These are phyloP conservation scores for Escallonia rubra DNA, from an alignment of 129 eudicot species.

Conservation along the genomic window DNA sequence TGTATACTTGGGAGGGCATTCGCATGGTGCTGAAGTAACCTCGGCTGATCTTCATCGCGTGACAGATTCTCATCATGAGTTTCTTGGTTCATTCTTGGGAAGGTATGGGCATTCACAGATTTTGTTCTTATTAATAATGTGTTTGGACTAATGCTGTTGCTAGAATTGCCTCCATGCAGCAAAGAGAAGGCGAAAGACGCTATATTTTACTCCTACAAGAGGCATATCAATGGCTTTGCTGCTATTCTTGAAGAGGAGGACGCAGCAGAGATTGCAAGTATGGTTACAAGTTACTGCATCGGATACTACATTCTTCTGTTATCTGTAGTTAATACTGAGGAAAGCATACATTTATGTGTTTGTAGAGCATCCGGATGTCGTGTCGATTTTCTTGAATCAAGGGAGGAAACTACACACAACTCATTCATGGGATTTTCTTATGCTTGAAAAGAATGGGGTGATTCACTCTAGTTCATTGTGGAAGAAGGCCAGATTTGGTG, in stretches of 20 bases:
- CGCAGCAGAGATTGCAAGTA: conserved; percentile 56
- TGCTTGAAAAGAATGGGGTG: conserved; percentile 45
- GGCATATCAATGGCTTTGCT: conserved; percentile 67
- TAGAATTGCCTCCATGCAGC: background rate
- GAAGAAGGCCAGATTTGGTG: conserved; percentile 68
- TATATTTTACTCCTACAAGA: conserved; percentile 54
- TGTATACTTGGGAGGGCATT: conserved; percentile 86
- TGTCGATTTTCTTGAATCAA: conserved; percentile 45
- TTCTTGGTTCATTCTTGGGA: conserved; percentile 83
- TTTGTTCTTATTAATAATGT: too few relatives aligned
- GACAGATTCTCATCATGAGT: conserved; percentile 57
- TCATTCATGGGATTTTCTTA: conserved; percentile 68
- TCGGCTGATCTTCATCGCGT: conserved; percentile 49
- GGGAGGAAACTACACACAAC: conserved; percentile 66
- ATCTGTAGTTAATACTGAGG: background rate
- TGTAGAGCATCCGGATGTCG: conserved; percentile 67
- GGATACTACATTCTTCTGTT: background rate
- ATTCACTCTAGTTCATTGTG: conserved; percentile 44
- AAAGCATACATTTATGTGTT: background rate
- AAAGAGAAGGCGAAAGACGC: conserved; percentile 43
- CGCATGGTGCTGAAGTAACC: conserved; percentile 41
- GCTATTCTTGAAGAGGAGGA: conserved; percentile 61
- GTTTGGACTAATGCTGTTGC: too few relatives aligned
- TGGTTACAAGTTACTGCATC: background rate
- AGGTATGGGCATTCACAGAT: conserved; percentile 32